Evolutionary conservation across 257 asterid species (phyloP).

Genomic region (Craterostigma plantagineum): DNA sequence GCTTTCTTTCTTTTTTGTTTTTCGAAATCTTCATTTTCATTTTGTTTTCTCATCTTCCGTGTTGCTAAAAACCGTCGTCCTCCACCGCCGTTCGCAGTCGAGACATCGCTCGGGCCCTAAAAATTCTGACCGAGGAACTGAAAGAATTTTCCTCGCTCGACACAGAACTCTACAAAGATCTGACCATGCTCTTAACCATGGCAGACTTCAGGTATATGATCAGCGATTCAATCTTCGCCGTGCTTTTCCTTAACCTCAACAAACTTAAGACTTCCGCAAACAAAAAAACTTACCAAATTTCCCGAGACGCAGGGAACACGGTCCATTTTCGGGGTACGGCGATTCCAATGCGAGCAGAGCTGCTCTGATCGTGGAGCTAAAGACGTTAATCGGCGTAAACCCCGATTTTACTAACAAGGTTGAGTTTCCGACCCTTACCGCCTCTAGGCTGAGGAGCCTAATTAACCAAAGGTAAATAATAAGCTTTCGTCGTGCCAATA

Average conservation of each 20-base stretch:
- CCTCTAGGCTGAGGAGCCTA: constrained; percentile 34
- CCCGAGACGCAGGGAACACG: constrained; percentile 29
- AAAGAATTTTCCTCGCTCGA: constrained; percentile 24
- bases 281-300: no score
- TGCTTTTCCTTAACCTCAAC: no score
- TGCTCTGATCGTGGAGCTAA: constrained; percentile 25
- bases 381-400: constrained; percentile 32
- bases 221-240: not conserved
- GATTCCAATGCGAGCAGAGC: constrained; percentile 41
- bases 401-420: constrained; percentile 47
- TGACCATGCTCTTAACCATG: constrained; percentile 29
- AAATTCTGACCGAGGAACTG: constrained; percentile 36
- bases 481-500: no score
- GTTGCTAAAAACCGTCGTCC: no score
- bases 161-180: constrained; percentile 29
- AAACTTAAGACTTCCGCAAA: no score
- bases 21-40: not conserved
- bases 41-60: no score
- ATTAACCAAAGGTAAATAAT: constrained; percentile 48
- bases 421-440: constrained; percentile 29
- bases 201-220: constrained; percentile 24
- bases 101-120: constrained; percentile 34
- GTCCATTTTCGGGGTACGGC: constrained; percentile 26
- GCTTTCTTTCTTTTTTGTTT: not conserved
- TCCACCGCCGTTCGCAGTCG: constrained; percentile 11